Evolutionary conservation across 2,329 filamentous ascomycete species (phyloP).

Genomic region (Aspergillus brasiliensis): DNA sequence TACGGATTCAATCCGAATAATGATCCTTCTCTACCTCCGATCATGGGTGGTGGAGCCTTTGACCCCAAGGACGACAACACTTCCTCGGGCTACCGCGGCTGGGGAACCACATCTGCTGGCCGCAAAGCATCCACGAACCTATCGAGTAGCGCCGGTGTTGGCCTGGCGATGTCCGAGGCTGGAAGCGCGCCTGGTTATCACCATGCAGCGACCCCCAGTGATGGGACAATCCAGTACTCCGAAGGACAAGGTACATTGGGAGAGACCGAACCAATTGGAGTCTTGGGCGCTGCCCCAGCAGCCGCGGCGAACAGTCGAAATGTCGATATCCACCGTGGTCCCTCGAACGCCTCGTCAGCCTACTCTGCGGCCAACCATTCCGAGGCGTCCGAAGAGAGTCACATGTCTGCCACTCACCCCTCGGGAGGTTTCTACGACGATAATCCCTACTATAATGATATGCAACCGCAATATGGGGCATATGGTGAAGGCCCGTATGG

Average conservation of each 20-base stretch:
- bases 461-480: conserved; percentile 48
- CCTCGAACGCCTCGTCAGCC: conserved; percentile 93
- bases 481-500: conserved; percentile 60
- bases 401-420: conserved; percentile 49
- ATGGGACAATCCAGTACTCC: conserved; percentile 60
- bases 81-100: conserved; percentile 82
- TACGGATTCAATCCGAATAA: conserved; percentile 98
- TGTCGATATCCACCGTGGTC: conserved; percentile 77
- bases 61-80: conserved; percentile 68
- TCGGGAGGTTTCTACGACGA: conserved; percentile 57
- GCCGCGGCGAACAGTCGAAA: conserved; percentile 63
- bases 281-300: conserved; percentile 69
- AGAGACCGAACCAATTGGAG: conserved; percentile 82
- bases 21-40: conserved; percentile 74
- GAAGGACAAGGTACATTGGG: conserved; percentile 64
- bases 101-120: conserved; percentile 78
- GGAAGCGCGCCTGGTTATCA: conserved; percentile 59
- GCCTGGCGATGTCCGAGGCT: conserved; percentile 71
- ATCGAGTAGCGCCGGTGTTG: conserved; percentile 66
- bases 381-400: conserved; percentile 59
- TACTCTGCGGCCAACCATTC: conserved; percentile 84
- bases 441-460: conserved; percentile 57
- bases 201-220: conserved; percentile 63
- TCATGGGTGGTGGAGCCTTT: conserved; percentile 51
- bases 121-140: conserved; percentile 88